Evolutionary conservation across 441 rosid genomes (phyloP).

Genomic region (Daphne laureola): DNA sequence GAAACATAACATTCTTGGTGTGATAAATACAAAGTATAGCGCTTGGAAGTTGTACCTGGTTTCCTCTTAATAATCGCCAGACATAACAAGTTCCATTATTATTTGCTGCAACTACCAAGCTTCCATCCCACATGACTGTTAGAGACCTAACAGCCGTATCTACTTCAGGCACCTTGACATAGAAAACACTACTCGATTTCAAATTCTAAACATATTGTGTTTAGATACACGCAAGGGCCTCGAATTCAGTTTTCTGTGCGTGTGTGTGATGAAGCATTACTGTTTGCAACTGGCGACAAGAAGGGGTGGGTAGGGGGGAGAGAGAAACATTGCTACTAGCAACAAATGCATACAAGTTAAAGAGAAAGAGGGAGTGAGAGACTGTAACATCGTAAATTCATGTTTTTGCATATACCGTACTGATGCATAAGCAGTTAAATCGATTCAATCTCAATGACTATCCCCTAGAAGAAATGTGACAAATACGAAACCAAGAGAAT

Average conservation of each 20-base stretch:
- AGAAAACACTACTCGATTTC: conserved; percentile 8
- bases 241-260: background rate
- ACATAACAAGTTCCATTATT: conserved; percentile 90
- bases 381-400: too few relatives aligned
- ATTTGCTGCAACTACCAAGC: conserved; percentile 93
- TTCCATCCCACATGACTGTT: conserved; percentile 93
- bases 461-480: too few relatives aligned
- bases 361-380: too few relatives aligned
- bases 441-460: too few relatives aligned
- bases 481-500: conserved; percentile 10
- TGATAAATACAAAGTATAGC: conserved; percentile 1
- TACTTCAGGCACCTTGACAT: conserved; percentile 82
- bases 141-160: conserved; percentile 85
- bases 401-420: too few relatives aligned
- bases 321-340: background rate
- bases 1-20: conserved; percentile 12
- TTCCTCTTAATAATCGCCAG: conserved; percentile 81
- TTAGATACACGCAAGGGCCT: background rate
- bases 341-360: too few relatives aligned
- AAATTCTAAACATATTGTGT: conserved; percentile 1
- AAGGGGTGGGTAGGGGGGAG: background rate
- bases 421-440: too few relatives aligned
- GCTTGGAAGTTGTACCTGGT: conserved; percentile 38
- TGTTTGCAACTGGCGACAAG: background rate
- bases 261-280: background rate